Evolutionary conservation across 1,139 yeast species (phyloP).

Genomic region (Pichia inconspicua): DNA sequence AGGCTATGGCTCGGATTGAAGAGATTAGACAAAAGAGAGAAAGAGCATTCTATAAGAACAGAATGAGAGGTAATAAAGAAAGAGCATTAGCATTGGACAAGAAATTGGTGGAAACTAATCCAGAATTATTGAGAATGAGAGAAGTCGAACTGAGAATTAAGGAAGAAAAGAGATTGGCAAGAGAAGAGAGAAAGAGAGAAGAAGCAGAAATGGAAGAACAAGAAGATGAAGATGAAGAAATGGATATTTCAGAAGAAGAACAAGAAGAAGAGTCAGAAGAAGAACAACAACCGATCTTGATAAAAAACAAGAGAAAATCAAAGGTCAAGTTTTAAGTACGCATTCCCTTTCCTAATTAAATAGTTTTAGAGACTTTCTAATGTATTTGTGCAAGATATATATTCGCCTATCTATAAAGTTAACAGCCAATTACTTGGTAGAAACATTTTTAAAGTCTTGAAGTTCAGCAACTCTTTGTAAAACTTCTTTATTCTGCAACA

Average conservation of each 20-base stretch:
- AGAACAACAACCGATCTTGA: conserved; percentile 58
- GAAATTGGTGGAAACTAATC: conserved; percentile 80
- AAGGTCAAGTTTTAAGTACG: conserved; percentile 24
- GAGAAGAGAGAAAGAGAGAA: conserved; percentile 31
- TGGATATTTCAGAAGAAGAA: conserved; percentile 30
- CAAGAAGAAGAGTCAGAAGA: conserved; percentile 40
- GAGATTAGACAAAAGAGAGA: conserved; percentile 96
- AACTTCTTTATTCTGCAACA: background rate
- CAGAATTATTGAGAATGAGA: conserved; percentile 83
- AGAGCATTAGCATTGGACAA: conserved; percentile 77
- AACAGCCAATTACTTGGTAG: background rate
- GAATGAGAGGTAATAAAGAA: conserved; percentile 97
- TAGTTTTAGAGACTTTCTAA: background rate
- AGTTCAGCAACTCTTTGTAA: background rate
- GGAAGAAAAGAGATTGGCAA: conserved; percentile 61
- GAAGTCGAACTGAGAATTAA: conserved; percentile 83
- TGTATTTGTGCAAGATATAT: background rate
- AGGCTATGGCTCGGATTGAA: conserved; percentile 93
- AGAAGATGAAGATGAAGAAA: conserved; percentile 28
- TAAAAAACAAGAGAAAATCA: conserved; percentile 52
- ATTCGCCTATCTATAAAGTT: background rate
- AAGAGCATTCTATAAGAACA: conserved; percentile 96
- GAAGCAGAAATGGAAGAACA: conserved; percentile 39
- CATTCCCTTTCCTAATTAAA: background rate
- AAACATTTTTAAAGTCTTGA: background rate